Base-by-base conservation (phyloP, 2,329 filamentous ascomycete species). In the Diaporthe nobilis region DNA sequence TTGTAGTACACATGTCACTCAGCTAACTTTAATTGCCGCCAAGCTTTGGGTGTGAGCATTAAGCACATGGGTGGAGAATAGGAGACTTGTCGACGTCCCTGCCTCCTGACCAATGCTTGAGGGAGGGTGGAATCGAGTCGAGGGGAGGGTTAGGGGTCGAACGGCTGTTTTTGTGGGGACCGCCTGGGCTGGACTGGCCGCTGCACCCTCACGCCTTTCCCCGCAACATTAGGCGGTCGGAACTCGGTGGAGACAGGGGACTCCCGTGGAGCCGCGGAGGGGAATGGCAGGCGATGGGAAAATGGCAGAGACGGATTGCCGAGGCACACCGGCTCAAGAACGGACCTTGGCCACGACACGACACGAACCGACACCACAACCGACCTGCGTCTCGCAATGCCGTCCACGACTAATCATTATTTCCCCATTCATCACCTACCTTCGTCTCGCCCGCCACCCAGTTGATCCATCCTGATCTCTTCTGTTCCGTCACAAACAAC, bases 341-440 rank as follows among this genome's bases (percentile, higher is more conserved):
- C 57, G 58, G 34, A 42, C 58, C 71, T 73, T 73, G 71, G 57
- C 71, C 47, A 73, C 71, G 47, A 73, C 58, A 53, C 65, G 65
- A 68, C 65, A 68, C 47, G 65, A 68, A 68, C 65, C 65, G 65
- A 68, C 65, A 53, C 47, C 65, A 68, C 31, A 68, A 53, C 65
- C 65, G 65, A 53, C 65, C 47, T 68, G 13, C 39, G 53, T 25
- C 44, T 72, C 28, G 58, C 47, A 53, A 73, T 65, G 71, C 71
- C 25, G 71, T 25, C 58, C 34, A 42, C 53, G 47, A 73, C 55
- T 61, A 63, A 39, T 53, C 57, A 63, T 42, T 22, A 44, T 61
- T 20, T 7, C 25, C 12, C n/a, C 34, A 12, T 53, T 42, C 20
- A 42, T 20, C 34, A 55, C 1, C 5, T 31, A 37, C 55, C 31